A percentile compares a stretch with the other conserved stretches of the same genome.
Evolutionary conservation across 2,329 filamentous ascomycete genomes (phyloP).

Genomic region (Aureobasidium sp.): DNA sequence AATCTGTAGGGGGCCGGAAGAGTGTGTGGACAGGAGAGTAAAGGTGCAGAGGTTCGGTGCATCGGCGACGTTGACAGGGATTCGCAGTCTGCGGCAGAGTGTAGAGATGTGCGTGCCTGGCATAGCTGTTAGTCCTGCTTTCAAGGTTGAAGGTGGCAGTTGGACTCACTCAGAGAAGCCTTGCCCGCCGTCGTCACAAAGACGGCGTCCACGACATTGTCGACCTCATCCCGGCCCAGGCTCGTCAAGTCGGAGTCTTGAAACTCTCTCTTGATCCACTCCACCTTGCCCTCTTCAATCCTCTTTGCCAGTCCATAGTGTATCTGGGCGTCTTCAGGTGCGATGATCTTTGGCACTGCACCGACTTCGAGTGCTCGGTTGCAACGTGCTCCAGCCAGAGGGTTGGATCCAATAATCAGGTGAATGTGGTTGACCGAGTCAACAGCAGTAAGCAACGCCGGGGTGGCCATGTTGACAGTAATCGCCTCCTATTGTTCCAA

Average conservation of each 20-base stretch:
- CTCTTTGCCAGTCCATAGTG: constrained; percentile 56
- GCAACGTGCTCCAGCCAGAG: constrained; percentile 79
- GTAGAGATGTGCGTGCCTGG: constrained; percentile 56
- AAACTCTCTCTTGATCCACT: constrained; percentile 62
- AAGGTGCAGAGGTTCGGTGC: constrained; percentile 82
- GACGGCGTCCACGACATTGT: constrained; percentile 76
- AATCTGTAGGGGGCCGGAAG: constrained; percentile 85
- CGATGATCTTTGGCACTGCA: constrained; percentile 71
- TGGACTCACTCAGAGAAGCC: constrained; percentile 32
- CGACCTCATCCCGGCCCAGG: constrained; percentile 74
- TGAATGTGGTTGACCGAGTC: constrained; percentile 68
- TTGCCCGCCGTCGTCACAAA: constrained; percentile 65
- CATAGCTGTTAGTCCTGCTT: neutral
- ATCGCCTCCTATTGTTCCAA: constrained; percentile 11
- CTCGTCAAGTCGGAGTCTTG: constrained; percentile 63
- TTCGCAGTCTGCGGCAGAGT: constrained; percentile 70
- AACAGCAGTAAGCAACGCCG: constrained; percentile 63
- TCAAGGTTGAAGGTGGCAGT: neutral
- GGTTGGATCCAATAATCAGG: constrained; percentile 77
- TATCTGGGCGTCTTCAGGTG: constrained; percentile 53
- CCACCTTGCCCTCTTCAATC: constrained; percentile 59
- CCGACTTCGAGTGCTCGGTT: constrained; percentile 73
- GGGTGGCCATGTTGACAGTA: constrained; percentile 20
- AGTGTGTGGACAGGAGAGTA: constrained; percentile 78
- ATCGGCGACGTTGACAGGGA: constrained; percentile 91